Conservation (phyloP, 768 basidiomycete genomes). For the Podaxis carcinomalis region DNA sequence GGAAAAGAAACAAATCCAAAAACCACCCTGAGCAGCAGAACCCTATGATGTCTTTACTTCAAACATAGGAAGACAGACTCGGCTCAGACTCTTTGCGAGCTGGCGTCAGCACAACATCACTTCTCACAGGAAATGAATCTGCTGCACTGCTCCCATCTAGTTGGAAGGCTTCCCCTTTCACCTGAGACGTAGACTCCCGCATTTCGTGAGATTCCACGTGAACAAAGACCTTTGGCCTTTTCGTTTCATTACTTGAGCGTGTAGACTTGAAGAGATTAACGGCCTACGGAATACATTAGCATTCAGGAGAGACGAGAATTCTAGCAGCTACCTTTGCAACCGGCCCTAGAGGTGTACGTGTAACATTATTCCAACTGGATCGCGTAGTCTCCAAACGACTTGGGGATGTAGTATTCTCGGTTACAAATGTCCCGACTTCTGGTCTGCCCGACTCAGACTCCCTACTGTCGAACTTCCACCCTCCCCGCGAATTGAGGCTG, state of each 20-base stretch:
- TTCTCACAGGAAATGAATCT: background rate
- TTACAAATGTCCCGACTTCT: background rate
- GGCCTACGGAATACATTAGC: background rate
- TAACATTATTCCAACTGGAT: background rate
- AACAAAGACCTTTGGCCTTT: background rate
- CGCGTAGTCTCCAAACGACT: background rate
- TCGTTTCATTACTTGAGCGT: background rate
- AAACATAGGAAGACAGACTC: background rate
- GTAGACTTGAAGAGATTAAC: background rate
- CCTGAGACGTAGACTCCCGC: background rate
- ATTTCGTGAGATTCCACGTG: conserved; percentile 8
- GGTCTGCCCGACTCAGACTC: background rate
- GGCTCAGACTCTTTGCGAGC: background rate
- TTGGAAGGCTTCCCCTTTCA: background rate
- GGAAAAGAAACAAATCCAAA: background rate
- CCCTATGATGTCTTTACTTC: background rate
- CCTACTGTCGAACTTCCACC: background rate
- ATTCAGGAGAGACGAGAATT: no score
- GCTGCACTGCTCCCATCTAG: no score
- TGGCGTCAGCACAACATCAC: background rate
- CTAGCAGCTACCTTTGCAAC: background rate
- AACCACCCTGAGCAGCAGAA: background rate
- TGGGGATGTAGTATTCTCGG: background rate
- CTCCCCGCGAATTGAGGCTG: background rate
- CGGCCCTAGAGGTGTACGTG: background rate